phyloP scores from a whole-genome alignment of 2,329 filamentous ascomycete genomes.

The Claviceps purpurea region DNA sequence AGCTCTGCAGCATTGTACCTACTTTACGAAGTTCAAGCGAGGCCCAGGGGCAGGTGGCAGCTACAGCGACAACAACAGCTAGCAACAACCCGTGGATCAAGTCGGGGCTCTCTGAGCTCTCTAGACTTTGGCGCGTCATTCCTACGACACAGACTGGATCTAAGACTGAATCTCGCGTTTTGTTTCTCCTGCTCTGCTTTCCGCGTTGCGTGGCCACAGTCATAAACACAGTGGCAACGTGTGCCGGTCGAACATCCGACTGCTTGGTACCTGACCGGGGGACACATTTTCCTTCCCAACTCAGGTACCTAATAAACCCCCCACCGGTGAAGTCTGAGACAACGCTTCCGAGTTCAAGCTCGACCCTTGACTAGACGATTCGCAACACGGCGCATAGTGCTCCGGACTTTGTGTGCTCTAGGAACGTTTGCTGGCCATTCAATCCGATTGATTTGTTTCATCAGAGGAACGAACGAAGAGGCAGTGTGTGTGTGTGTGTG shows the following conservation, averaged over 20 bases:
- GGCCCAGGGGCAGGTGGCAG: background rate
- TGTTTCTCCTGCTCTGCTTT: background rate
- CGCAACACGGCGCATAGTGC: background rate
- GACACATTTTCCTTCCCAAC: background rate
- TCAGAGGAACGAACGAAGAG: background rate
- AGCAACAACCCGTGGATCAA: background rate
- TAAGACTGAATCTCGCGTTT: background rate
- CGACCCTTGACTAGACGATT: background rate
- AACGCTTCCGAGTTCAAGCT: background rate
- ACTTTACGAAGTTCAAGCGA: background rate
- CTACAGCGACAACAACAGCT: background rate
- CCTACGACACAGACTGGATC: background rate
- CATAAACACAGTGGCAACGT: background rate
- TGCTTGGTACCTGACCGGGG: background rate
- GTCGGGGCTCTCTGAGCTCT: background rate
- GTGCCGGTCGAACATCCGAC: background rate
- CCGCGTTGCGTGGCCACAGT: background rate
- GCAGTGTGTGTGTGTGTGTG: background rate
- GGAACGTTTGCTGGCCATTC: background rate
- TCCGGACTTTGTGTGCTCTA: background rate
- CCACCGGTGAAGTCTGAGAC: constrained; percentile 1
- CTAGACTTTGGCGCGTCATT: background rate
- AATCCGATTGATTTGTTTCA: background rate
- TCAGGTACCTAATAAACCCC: background rate
- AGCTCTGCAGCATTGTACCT: background rate